Evolutionary conservation across 2,329 filamentous ascomycete genomes (phyloP), one percentile per base, ranked within the genome.

Genomic region (Thielaviopsis populi): DNA sequence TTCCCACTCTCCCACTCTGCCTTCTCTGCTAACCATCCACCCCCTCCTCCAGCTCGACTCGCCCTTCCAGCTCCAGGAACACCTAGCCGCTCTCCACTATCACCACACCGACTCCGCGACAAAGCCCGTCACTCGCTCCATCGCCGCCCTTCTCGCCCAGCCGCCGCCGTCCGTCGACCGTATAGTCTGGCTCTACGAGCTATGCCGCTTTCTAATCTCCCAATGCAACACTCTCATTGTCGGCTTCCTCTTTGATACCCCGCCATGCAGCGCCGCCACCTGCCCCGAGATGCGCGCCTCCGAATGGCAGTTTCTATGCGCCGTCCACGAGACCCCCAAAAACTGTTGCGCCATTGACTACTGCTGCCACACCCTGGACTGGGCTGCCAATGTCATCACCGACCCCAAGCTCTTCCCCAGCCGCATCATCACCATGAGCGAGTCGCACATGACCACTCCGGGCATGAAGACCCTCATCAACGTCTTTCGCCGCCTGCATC

Each of bases 221-320:
- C 91, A 96, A 75, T 92, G 90, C 73, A 99, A 99, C 77, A 85
- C 86, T 67, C 83, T 99, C 64, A 89, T 97, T 68, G 85, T 96
- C 66, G 90, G 89, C 68, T 92, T 99, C 71, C 90, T 99, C 70
- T 89, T 91, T 72, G 94, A 97, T 74, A 81, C 80, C 53, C 92
- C 92, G 6, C 87, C 92, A 2, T 99, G 94, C 76, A 96, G 90
- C 66, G 83, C 88, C 15, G 80, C 81, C 68, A 96, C 94, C 1
- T 99, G 94, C 71, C 91, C 91, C 40, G 94, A 99, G 76, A 99
- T 99, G 94, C 91, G 94, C 71, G 94, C 94, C 1, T 94, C 89
- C 37, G 92, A 99, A 77, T 99, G 94, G 94, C 94, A 99, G 76
- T 99, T 97, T 71, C 83, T 99, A 59, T 99, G 94, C 76, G 94